Conservation (phyloP, 257 asterid species). For the Solanum pimpinellifolium region DNA sequence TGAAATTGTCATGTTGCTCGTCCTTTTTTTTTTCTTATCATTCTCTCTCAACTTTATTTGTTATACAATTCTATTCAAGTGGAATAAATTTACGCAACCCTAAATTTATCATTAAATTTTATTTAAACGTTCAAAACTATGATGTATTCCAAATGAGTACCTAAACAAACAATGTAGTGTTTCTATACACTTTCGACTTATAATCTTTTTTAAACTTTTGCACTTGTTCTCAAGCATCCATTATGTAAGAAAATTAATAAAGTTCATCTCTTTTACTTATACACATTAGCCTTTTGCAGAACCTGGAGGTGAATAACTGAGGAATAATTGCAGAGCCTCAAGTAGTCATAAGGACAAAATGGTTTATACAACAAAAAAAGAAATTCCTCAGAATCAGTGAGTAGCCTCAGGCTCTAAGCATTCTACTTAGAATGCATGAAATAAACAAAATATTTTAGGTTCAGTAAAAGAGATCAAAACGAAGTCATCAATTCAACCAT, state of each 20-base stretch:
- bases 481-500: not conserved
- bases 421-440: not conserved
- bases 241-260: too few species aligned
- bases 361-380: not conserved
- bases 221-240: not conserved
- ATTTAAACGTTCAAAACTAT: not conserved
- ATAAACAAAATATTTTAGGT: not conserved
- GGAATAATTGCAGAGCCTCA: not conserved
- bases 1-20: not conserved
- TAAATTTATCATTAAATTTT: not conserved
- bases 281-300: not conserved
- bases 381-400: not conserved
- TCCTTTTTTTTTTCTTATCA: not conserved
- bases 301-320: not conserved
- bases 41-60: not conserved
- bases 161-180: not conserved
- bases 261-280: not conserved
- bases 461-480: not conserved
- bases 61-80: not conserved
- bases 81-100: not conserved
- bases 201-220: fast-evolving
- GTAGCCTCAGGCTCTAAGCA: not conserved
- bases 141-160: not conserved
- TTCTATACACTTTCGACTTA: not conserved
- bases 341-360: not conserved